Evolutionary conservation across 1,139 yeast genomes (phyloP).

Genomic region (Geotrichum klebahnii): DNA sequence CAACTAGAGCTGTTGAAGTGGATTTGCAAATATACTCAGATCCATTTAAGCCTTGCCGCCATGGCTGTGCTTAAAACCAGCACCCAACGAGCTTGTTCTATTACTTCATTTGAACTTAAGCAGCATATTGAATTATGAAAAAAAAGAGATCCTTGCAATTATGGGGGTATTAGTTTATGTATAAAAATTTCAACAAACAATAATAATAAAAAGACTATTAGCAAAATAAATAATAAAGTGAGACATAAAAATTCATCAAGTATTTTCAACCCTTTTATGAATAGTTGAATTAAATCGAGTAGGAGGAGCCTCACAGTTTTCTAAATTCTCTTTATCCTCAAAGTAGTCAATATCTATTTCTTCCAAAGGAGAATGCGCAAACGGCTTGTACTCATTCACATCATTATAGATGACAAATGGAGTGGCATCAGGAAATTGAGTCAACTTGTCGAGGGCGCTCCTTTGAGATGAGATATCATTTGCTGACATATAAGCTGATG

Average conservation of each 20-base stretch:
- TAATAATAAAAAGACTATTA: too few species aligned
- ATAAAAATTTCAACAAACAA: too few species aligned
- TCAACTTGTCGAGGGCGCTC: not conserved
- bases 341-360: not conserved
- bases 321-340: not conserved
- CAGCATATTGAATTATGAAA: too few species aligned
- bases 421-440: not conserved
- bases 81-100: too few species aligned
- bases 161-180: too few species aligned
- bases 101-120: too few species aligned
- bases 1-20: not conserved
- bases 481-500: not conserved
- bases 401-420: not conserved
- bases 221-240: too few species aligned
- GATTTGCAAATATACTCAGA: conserved; percentile 1
- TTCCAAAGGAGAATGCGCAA: not conserved
- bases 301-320: too few species aligned
- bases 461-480: not conserved
- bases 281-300: too few species aligned
- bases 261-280: too few species aligned
- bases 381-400: not conserved
- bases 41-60: conserved; percentile 1
- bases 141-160: too few species aligned
- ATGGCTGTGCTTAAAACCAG: not conserved
- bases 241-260: too few species aligned